Base-by-base conservation (phyloP, 2,329 filamentous ascomycete species). In the Samsoniella hepiali region DNA sequence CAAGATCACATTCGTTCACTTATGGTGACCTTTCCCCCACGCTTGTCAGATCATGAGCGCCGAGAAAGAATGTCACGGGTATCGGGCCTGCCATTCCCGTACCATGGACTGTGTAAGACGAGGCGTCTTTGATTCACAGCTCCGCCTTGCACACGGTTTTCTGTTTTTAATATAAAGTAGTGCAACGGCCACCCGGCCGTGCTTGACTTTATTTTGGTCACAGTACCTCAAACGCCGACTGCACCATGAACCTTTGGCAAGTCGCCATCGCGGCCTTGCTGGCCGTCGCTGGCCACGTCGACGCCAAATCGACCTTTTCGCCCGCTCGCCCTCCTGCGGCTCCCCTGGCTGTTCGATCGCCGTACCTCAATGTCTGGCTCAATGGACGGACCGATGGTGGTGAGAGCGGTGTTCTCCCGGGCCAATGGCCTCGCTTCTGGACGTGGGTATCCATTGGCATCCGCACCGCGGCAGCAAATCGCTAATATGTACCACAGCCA, bases 361-460 rank as follows among this genome's bases (percentile, higher is more conserved):
- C 91, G 0, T 94, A 93, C 68, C 75, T 93, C 17, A 91, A 85
- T 71, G 84, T 86, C 15, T 91, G 89, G 88, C 79, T 89, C 49
- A 76, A 83, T 63, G 86, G 82, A 10, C 87, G 87, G 1, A 83
- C 78, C 34, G 80, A 86, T 71, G 84, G 82, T 29, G 83, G 84
- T 10, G 85, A 88, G 70, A 86, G 87, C 40, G 88, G 88, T 1
- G 84, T 88, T 64, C 79, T 93, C 36, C 83, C 89, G 0, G 88
- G 89, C 2, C 75, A 86, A 70, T 93, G 88, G 88, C 84, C 88
- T 1, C 79, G 77, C 1, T 90, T 90, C 68, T 92, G 88, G 85
- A 79, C 80, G 88, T 88, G 74, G 74, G 83, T 79, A 31, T 9
- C 6, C 27, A 6, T 55, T 5, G 6, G n/a, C 27, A 15, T 3